phyloP scores from a whole-genome alignment of 805 yeast genomes.

The Sugiyamaella marilandica region DNA sequence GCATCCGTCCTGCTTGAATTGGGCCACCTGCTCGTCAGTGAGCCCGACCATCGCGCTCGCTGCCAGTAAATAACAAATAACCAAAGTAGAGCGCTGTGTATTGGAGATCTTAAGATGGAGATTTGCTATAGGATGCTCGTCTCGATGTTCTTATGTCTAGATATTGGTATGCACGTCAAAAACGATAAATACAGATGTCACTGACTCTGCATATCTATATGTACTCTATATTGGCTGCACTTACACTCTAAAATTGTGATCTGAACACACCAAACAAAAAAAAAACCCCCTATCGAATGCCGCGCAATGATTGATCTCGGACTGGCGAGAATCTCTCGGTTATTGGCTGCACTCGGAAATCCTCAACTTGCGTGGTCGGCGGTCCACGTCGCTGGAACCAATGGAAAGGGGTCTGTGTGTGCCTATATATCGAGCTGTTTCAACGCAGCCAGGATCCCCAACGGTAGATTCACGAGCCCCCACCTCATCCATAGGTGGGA shows the following conservation, averaged over 20 bases:
- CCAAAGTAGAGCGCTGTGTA: too few relatives aligned
- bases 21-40: conserved; percentile 45
- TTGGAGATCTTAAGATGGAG: too few relatives aligned
- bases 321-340: conserved; percentile 43
- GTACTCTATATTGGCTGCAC: too few relatives aligned
- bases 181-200: too few relatives aligned
- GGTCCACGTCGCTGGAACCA: conserved; percentile 94
- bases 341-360: conserved; percentile 52
- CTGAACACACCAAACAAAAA: too few relatives aligned
- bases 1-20: conserved; percentile 53
- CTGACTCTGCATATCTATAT: too few relatives aligned
- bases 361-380: conserved; percentile 64
- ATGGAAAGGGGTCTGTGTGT: conserved; percentile 93
- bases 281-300: too few relatives aligned
- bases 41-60: conserved; percentile 27
- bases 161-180: too few relatives aligned
- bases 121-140: too few relatives aligned
- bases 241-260: too few relatives aligned
- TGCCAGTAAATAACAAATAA: too few relatives aligned
- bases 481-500: conserved; percentile 73
- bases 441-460: conserved; percentile 41
- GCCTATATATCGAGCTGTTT: conserved; percentile 71
- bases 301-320: conserved; percentile 49
- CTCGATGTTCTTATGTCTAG: too few relatives aligned
- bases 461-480: conserved; percentile 88